Evolutionary conservation across 345 rosid species (phyloP), one percentile per base, ranked within the genome.

Genomic region (Dipteronia dyeriana): DNA sequence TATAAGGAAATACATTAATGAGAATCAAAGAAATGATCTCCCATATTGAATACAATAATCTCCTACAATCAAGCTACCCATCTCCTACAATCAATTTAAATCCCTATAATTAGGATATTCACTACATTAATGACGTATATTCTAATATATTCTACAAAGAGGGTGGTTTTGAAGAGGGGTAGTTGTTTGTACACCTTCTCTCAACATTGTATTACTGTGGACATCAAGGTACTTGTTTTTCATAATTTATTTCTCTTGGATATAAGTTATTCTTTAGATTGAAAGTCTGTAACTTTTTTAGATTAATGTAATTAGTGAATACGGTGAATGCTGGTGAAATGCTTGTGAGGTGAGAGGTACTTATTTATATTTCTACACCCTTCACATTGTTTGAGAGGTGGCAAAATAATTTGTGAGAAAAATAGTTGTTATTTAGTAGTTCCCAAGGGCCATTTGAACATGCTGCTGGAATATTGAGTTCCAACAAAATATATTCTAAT

Each of bases 81-180:
- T 26, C 26, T 26, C 26, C 26, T 26, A 26, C 26, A 26, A 26
- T 26, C 26, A 26, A 26, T 26, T 26, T 26, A 26, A 26, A 26
- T 26, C 26, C 26, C 26, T 26, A 26, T 26, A 26, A 26, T 26
- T 26, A 26, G 26, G 26, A 26, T 26, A 26, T 1, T 26, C 26
- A 26, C 26, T 26, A 26, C 26, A n/a, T n/a, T n/a, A 26, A 26
- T 26, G 26, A 26, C 26, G 26, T 0, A 26, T 26, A 26, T 26
- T 26, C 26, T 26, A 26, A 26, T 1, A 26, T 26, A 1, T 26
- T 26, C 70, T 86, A 79, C 79, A 91, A 85, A 83, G 89, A 92
- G 82, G 92, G 98, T 56, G n/a, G n/a, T 85, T 92, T 54, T 95
- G 92, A 83, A 97, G 88, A 68, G 96, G 96, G 38, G 97, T 97